These are phyloP conservation scores for Leccinum subrobustum DNA, from an alignment of 1,284 basidiomycete species.

Conservation along the genomic window DNA sequence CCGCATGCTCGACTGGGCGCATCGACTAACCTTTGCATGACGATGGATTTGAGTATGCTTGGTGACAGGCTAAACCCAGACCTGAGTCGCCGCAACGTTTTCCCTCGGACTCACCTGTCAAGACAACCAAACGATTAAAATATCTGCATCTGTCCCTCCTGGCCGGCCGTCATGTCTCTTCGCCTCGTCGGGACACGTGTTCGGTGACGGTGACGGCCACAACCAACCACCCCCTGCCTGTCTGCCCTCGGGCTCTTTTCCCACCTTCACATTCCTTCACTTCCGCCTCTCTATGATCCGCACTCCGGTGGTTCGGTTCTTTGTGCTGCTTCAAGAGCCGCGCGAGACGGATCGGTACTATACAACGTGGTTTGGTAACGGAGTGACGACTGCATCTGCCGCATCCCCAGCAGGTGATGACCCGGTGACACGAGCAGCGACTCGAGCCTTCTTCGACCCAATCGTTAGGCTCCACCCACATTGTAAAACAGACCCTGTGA, in stretches of 20 bases:
- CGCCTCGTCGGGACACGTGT: neutral
- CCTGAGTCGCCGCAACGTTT: neutral
- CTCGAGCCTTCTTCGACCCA: neutral
- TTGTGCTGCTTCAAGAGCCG: neutral
- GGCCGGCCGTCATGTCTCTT: neutral
- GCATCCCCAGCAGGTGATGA: neutral
- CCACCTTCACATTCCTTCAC: neutral
- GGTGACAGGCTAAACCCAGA: neutral
- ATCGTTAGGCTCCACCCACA: neutral
- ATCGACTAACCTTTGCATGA: neutral
- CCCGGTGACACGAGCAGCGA: neutral
- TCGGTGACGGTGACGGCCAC: neutral
- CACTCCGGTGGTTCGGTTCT: neutral
- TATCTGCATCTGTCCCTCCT: neutral
- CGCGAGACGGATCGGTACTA: neutral
- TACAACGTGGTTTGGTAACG: neutral
- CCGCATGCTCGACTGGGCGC: neutral
- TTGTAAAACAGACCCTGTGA: no score
- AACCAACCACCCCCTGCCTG: neutral
- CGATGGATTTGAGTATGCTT: neutral
- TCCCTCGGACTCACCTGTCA: neutral
- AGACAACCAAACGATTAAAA: neutral
- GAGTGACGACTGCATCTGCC: neutral
- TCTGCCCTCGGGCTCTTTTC: neutral
- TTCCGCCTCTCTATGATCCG: conserved; percentile 2